These are phyloP conservation scores for Echinosophora koreensis DNA, from an alignment of 306 rosid genomes.

Conservation along the genomic window DNA sequence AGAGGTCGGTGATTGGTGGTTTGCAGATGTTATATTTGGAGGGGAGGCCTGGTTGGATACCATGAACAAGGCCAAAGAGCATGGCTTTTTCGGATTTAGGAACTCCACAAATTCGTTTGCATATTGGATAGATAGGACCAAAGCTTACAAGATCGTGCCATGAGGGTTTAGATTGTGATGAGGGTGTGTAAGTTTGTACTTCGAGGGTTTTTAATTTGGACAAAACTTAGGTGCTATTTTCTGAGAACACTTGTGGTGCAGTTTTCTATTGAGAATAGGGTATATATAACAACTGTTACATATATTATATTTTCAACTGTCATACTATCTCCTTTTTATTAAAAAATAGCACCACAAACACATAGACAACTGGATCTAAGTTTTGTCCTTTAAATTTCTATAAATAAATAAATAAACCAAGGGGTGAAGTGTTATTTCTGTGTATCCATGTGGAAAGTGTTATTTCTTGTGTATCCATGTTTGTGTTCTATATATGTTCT, in stretches of 20 bases:
- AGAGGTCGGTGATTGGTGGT: slow-evolving; percentile 69
- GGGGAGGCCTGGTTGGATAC: slow-evolving; percentile 36
- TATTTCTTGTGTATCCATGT: background rate
- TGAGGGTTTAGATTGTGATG: slow-evolving; percentile 2
- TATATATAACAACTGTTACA: no score
- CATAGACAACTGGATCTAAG: no score
- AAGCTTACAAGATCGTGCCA: slow-evolving; percentile 65
- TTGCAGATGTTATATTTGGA: slow-evolving; percentile 47
- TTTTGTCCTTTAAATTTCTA: background rate
- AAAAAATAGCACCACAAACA: no score
- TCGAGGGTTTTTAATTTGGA: background rate
- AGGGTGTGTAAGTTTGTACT: background rate
- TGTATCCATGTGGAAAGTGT: background rate
- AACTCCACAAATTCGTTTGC: slow-evolving; percentile 59
- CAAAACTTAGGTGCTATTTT: no score
- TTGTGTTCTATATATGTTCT: background rate
- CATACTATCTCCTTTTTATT: no score
- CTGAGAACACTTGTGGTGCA: no score
- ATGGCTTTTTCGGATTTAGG: slow-evolving; percentile 76
- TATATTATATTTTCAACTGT: no score
- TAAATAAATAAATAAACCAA: slow-evolving; percentile 9
- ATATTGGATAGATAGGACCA: slow-evolving; percentile 62
- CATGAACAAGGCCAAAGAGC: slow-evolving; percentile 77
- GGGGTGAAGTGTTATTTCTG: background rate
- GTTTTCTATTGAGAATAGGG: no score